Evolutionary conservation across 1,139 yeast species (phyloP).

Genomic region (Taphrina pruni): DNA sequence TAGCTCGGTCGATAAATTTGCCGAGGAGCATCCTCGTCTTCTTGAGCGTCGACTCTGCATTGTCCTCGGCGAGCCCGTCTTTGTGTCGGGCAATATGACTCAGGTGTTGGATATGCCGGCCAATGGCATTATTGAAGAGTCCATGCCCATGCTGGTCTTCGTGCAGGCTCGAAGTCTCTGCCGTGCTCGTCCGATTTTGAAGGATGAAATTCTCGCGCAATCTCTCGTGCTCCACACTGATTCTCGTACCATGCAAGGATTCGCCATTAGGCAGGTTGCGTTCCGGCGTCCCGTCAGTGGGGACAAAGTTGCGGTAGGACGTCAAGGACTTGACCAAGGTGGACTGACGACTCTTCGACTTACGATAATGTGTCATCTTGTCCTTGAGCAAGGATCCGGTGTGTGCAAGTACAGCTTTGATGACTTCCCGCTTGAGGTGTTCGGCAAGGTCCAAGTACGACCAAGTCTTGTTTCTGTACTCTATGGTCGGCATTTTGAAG

Average conservation of each 20-base stretch:
- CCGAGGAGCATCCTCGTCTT: conserved; percentile 43
- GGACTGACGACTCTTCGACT: conserved; percentile 53
- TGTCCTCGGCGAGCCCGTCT: conserved; percentile 39
- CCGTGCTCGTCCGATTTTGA: conserved; percentile 12
- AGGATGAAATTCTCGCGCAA: neutral
- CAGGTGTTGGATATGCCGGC: conserved; percentile 38
- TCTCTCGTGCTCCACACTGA: neutral
- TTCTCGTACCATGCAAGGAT: neutral
- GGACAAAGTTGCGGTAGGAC: conserved; percentile 25
- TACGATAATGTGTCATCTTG: conserved; percentile 58
- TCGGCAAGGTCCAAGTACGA: conserved; percentile 73
- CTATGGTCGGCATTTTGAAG: conserved; percentile 68
- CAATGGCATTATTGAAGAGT: conserved; percentile 34
- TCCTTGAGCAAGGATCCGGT: conserved; percentile 82
- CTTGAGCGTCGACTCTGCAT: conserved; percentile 39
- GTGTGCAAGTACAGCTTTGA: conserved; percentile 71
- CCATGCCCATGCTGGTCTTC: conserved; percentile 17
- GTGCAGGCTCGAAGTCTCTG: conserved; percentile 26
- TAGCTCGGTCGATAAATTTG: conserved; percentile 37
- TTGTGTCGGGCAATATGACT: conserved; percentile 37
- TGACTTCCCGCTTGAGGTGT: conserved; percentile 69
- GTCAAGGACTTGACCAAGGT: conserved; percentile 55
- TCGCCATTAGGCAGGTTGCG: neutral
- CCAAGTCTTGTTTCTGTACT: conserved; percentile 74
- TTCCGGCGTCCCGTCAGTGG: conserved; percentile 7